Base-by-base conservation (phyloP, 106 monocot genomes). In the Phalaenopsis aphrodite region DNA sequence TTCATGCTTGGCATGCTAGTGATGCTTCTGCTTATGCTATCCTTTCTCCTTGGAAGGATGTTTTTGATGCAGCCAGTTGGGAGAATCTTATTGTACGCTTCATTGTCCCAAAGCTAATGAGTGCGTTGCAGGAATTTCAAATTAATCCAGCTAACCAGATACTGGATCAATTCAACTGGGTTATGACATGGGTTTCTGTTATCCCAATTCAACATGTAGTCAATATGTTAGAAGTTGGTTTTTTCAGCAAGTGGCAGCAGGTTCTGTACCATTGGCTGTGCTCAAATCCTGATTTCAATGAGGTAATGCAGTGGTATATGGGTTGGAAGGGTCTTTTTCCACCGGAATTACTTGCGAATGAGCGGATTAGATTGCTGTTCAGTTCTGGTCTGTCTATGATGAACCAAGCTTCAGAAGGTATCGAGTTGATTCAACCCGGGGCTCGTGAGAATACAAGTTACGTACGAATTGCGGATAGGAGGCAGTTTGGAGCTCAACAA, bases 271-370 rank as follows among this genome's bases (percentile, higher is more conserved):
- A 82, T 17, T 97, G 96, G 96, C 68, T 97, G 38, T 87, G 89
- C 80, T 88, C 91, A 56, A 94, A 89, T 82, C 96, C 94, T 64
- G 81, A 97, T 78, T 94, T 85, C 42, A 86, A 86, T 77, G 94
- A 97, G 56, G 92, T 94, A n/a, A 87, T 82, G 80, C 75, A 86
- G 61, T 97, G 96, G 96, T 97, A 92, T 81, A 75, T 89, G 79
- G 96, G 94, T 8, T 97, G 96, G 96, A 97, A 92, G 82, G 85
- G 84, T 21, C 91, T 92, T 58, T 94, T 97, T 66, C 96, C 96
- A 0, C 82, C 73, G 5, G 92, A 94, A 46, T 84, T 97, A 61
- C 89, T 90, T 55, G 92, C 94, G 8, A 94, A 97, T 84, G 94
- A 97, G 78, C 85, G 88, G 72, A 90, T 92, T 15, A 79, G 88